phyloP scores from a whole-genome alignment of 768 basidiomycete genomes.

The Trametes villosa region DNA sequence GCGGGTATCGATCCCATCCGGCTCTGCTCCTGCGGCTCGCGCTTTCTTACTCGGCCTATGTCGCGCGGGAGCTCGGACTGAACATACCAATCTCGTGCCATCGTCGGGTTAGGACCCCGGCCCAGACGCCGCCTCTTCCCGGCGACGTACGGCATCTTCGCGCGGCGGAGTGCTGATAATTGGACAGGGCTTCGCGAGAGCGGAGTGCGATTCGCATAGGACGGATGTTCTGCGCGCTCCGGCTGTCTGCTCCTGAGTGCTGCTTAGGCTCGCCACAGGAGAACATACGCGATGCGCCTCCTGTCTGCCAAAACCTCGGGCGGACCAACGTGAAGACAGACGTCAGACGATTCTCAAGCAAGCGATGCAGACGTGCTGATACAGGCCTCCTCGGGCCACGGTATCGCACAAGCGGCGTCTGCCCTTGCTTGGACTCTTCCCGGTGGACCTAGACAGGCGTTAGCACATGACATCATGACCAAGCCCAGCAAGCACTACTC shows the following conservation, averaged over 20 bases:
- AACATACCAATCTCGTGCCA: conserved; percentile 16
- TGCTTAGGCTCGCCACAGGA: background rate
- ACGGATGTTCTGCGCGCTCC: conserved; percentile 4
- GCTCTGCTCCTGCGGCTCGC: conserved; percentile 12
- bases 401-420: background rate
- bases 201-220: background rate
- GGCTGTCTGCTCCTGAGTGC: too few relatives aligned
- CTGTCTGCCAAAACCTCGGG: background rate
- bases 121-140: conserved; percentile 1
- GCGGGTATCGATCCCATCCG: conserved; percentile 21
- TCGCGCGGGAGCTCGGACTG: background rate
- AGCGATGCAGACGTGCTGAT: too few relatives aligned
- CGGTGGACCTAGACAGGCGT: conserved; percentile 6
- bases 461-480: conserved; percentile 5
- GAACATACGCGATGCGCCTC: background rate
- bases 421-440: background rate
- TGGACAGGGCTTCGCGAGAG: conserved; percentile 3
- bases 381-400: conserved; percentile 2
- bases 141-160: conserved; percentile 12
- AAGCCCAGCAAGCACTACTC: background rate
- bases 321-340: background rate
- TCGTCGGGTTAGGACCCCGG: conserved; percentile 18
- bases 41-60: conserved; percentile 9
- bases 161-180: conserved; percentile 13
- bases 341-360: background rate